These are phyloP conservation scores for Debaryomyces subglobosus DNA, from an alignment of 1,139 yeast species.

Conservation along the genomic window DNA sequence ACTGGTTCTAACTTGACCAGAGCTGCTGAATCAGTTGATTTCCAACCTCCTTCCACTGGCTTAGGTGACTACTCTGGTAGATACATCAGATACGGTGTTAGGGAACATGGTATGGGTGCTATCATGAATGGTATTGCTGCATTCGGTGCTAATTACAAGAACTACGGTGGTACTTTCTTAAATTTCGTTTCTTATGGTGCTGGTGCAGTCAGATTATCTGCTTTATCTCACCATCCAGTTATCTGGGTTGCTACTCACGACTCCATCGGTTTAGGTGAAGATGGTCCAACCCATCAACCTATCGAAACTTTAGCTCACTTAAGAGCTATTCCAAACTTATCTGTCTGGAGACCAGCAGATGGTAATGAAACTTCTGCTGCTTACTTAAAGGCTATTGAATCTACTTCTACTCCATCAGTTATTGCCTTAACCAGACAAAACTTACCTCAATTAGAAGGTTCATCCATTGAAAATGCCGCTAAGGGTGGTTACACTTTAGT, in stretches of 20 bases:
- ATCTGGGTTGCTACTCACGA: conserved; percentile 99
- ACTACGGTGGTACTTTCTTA: conserved; percentile 97
- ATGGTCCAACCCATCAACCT: conserved; percentile 99
- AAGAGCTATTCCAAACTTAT: conserved; percentile 93
- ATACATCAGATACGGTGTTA: conserved; percentile 97
- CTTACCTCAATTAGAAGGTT: conserved; percentile 95
- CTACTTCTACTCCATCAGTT: conserved; percentile 79
- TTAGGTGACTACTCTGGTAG: conserved; percentile 91
- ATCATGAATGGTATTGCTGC: conserved; percentile 98
- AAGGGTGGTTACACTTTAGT: conserved; percentile 93
- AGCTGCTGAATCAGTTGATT: conserved; percentile 81
- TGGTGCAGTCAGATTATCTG: conserved; percentile 95
- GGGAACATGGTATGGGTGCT: conserved; percentile 99
- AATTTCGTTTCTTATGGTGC: conserved; percentile 98
- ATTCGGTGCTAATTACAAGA: conserved; percentile 89
- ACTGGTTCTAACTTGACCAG: conserved; percentile 98
- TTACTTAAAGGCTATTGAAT: conserved; percentile 75
- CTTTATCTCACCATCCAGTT: conserved; percentile 90
- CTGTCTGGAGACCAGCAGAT: conserved; percentile 99
- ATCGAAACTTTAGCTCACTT: conserved; percentile 97
- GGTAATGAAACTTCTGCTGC: conserved; percentile 99
- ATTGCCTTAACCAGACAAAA: conserved; percentile 96
- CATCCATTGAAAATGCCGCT: conserved; percentile 85
- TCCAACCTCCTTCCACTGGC: conserved; percentile 86
- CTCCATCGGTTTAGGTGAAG: conserved; percentile 99